Conservation (phyloP, 1,139 yeast genomes). For the Geotrichum phurueaensis region DNA sequence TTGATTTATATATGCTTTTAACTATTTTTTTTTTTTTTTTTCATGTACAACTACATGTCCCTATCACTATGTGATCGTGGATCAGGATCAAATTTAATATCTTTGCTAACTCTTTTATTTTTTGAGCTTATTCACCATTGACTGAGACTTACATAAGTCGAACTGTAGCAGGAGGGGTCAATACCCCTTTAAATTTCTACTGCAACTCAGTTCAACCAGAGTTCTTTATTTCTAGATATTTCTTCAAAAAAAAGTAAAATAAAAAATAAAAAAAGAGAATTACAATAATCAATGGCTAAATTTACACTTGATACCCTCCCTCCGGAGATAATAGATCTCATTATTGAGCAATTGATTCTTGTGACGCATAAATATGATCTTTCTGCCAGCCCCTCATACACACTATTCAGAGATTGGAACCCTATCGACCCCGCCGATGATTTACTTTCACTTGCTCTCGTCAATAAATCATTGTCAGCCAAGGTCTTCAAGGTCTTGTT, state of each 20-base stretch:
- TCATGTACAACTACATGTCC: background rate
- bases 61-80: too few species aligned
- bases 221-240: too few species aligned
- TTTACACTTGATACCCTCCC: background rate
- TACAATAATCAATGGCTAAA: background rate
- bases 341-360: background rate
- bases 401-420: background rate
- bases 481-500: background rate
- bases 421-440: background rate
- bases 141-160: too few species aligned
- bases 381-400: background rate
- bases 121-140: too few species aligned
- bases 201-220: too few species aligned
- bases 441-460: background rate
- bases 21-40: background rate
- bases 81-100: too few species aligned
- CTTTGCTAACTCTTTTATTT: too few species aligned
- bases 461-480: background rate
- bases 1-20: background rate
- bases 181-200: too few species aligned
- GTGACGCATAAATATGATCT: background rate
- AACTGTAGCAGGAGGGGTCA: too few species aligned
- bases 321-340: background rate
- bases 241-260: background rate
- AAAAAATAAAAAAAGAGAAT: background rate